These are phyloP conservation scores for Leccinum subrobustum DNA, from an alignment of 1,284 basidiomycete species.

Conservation along the genomic window DNA sequence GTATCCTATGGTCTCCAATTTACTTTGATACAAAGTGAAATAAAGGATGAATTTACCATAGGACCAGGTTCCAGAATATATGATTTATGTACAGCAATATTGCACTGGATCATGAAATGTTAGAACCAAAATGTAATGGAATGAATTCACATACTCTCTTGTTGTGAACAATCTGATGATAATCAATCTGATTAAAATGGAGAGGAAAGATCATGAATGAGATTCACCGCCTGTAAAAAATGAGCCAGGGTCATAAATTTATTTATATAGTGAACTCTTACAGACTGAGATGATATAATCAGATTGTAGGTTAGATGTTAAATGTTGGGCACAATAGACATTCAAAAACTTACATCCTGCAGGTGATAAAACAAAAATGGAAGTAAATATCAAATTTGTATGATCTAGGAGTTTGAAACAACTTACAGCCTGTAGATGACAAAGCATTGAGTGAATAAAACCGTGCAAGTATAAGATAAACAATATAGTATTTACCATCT, in stretches of 20 bases:
- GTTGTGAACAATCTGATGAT: background rate
- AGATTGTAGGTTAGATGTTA: background rate
- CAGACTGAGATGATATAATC: background rate
- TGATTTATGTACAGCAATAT: fast-evolving
- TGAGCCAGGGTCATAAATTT: background rate
- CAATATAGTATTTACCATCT: background rate
- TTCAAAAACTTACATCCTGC: background rate
- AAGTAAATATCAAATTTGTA: background rate
- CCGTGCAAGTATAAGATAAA: no score
- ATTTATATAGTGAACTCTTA: background rate
- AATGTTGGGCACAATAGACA: background rate
- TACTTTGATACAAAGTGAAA: background rate
- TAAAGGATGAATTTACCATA: background rate
- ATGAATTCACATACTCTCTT: background rate
- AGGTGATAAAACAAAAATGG: background rate
- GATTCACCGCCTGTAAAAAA: background rate
- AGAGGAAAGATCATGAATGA: background rate
- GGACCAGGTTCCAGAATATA: background rate
- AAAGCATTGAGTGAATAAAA: no score
- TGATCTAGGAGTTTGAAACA: background rate
- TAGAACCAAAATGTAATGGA: background rate
- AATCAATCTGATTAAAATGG: background rate
- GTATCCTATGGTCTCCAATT: background rate
- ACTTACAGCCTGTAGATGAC: background rate
- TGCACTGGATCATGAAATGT: background rate